Percentiles rank a stretch among this genome's conserved stretches.
Evolutionary conservation across 2,329 filamentous ascomycete species (phyloP).

Genomic region (Fusarium xyrophilum): DNA sequence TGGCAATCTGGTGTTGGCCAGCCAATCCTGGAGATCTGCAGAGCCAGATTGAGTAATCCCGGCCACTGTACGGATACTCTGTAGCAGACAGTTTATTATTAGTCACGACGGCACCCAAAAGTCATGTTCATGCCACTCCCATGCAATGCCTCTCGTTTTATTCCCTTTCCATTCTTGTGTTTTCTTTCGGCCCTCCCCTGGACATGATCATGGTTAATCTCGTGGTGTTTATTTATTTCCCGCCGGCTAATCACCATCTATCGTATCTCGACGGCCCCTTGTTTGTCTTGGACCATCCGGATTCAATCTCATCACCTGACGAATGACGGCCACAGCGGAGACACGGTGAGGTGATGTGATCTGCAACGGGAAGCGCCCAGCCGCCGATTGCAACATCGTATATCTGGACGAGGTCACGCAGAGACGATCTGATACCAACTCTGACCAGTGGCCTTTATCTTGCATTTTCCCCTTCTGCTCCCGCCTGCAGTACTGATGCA

Average conservation of each 20-base stretch:
- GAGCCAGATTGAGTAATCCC: conserved; percentile 25
- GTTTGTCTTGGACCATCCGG: conserved; percentile 13
- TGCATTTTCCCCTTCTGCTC: conserved; percentile 2
- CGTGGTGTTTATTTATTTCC: conserved; percentile 23
- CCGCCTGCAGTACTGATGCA: neutral
- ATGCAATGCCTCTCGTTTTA: conserved; percentile 12
- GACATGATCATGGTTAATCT: conserved; percentile 14
- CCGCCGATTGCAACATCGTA: conserved; percentile 21
- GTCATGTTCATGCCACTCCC: conserved; percentile 2
- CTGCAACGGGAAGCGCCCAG: conserved; percentile 30
- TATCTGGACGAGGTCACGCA: conserved; percentile 13
- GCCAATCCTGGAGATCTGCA: conserved; percentile 35
- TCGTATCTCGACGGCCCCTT: conserved; percentile 3
- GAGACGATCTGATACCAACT: neutral
- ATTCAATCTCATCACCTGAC: conserved; percentile 7
- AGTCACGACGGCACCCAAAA: conserved; percentile 2
- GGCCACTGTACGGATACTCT: neutral
- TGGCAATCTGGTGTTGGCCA: conserved; percentile 15
- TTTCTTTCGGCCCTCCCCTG: conserved; percentile 7
- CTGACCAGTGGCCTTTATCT: neutral
- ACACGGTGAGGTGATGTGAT: conserved; percentile 11
- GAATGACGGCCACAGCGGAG: conserved; percentile 1
- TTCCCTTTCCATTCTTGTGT: conserved; percentile 5
- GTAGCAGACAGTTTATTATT: conserved; percentile 3
- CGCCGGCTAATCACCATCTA: conserved; percentile 15